Evolutionary conservation across 176 grass and related monocot species (phyloP).

Genomic region (Phoenix dactylifera): DNA sequence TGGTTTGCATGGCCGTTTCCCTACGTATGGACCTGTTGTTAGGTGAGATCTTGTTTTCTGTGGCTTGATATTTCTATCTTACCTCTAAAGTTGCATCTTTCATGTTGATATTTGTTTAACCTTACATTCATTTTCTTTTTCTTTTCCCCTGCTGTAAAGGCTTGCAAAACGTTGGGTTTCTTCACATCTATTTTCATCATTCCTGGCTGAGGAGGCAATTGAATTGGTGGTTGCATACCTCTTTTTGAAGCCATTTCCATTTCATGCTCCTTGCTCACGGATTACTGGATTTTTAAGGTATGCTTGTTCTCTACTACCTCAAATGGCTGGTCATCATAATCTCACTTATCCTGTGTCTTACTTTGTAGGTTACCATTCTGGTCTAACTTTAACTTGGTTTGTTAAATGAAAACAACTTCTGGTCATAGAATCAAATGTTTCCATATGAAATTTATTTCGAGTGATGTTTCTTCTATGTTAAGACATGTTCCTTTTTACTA

Average conservation of each 20-base stretch:
- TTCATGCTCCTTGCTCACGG: slow-evolving; percentile 62
- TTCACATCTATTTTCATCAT: slow-evolving; percentile 90
- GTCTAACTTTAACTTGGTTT: too few relatives aligned
- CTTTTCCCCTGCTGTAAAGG: slow-evolving; percentile 38
- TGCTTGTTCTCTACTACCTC: not conserved
- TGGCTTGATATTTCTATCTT: too few relatives aligned
- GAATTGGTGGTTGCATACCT: slow-evolving; percentile 86
- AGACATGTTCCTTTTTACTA: slow-evolving; percentile 1
- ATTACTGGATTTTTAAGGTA: slow-evolving; percentile 90
- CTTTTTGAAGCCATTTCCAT: slow-evolving; percentile 89
- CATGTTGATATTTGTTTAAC: not conserved
- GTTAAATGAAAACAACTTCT: too few relatives aligned
- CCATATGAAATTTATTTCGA: too few relatives aligned
- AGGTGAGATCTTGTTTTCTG: slow-evolving; percentile 33
- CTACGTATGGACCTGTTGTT: slow-evolving; percentile 71
- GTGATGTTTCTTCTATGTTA: too few relatives aligned
- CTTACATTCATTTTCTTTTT: slow-evolving; percentile 8
- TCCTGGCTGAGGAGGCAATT: slow-evolving; percentile 73
- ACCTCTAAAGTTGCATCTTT: too few relatives aligned
- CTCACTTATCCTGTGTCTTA: too few relatives aligned
- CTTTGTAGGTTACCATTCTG: too few relatives aligned
- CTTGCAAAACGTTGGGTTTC: slow-evolving; percentile 91
- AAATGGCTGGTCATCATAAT: not conserved
- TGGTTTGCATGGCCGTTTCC: slow-evolving; percentile 84
- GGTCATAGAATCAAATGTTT: too few relatives aligned